A percentile compares a stretch with the other conserved stretches of the same genome.
phyloP scores from a whole-genome alignment of 257 asterid species.

The Ligustrum vulgare region DNA sequence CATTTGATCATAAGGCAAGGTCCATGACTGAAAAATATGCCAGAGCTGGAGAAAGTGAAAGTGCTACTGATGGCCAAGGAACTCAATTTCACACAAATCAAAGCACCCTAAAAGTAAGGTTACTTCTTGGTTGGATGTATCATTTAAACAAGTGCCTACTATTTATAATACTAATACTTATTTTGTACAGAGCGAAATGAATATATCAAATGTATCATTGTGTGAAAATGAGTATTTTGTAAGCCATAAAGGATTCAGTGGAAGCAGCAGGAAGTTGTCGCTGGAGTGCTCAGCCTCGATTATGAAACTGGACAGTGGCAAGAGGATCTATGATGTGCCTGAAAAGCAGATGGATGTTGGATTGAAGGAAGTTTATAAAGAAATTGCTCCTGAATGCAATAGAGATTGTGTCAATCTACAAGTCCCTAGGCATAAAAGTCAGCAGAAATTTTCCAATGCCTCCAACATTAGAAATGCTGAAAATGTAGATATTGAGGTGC shows the following conservation, averaged over 20 bases:
- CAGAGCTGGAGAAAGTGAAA: slow-evolving; percentile 41
- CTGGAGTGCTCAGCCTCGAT: slow-evolving; percentile 41
- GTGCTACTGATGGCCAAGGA: slow-evolving; percentile 30
- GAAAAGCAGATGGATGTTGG: slow-evolving; percentile 27
- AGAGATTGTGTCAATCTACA: slow-evolving; percentile 24
- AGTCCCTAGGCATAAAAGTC: slow-evolving; percentile 34
- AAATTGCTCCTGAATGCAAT: slow-evolving; percentile 12
- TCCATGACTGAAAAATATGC: slow-evolving; percentile 80
- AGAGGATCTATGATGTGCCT: slow-evolving; percentile 24
- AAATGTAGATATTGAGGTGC: slow-evolving; percentile 20
- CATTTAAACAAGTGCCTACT: background rate
- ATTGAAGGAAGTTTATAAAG: slow-evolving; percentile 30
- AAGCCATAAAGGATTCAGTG: slow-evolving; percentile 31
- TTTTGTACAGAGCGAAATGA: slow-evolving; percentile 41
- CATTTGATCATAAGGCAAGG: slow-evolving; percentile 77
- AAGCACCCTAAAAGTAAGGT: slow-evolving; percentile 44
- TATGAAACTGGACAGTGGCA: slow-evolving; percentile 25
- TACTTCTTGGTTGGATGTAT: slow-evolving; percentile 7
- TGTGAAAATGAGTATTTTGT: slow-evolving; percentile 21
- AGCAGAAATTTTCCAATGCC: slow-evolving; percentile 36
- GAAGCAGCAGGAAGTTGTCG: slow-evolving; percentile 57
- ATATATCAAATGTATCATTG: slow-evolving; percentile 36
- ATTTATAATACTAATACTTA: slow-evolving; percentile 15
- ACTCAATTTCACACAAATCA: slow-evolving; percentile 29
- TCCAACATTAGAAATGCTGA: slow-evolving; percentile 31